Evolutionary conservation across 352 stramenopile genomes (phyloP).

Genomic region (Phytophthora colocasiae): DNA sequence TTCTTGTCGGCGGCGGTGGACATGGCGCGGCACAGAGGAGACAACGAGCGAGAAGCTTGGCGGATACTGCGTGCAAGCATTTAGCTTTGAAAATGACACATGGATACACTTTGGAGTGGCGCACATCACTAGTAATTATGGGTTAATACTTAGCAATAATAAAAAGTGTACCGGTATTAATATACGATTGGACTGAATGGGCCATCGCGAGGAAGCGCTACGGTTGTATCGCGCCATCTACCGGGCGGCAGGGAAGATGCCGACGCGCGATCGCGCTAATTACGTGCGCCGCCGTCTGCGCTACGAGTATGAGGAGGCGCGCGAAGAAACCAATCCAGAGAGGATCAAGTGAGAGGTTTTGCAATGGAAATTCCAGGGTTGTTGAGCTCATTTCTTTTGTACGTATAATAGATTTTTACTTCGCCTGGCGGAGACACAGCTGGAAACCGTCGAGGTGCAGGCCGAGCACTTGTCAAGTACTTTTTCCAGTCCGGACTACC

Average conservation of each 20-base stretch:
- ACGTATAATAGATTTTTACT: constrained; percentile 55
- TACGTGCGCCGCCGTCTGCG: constrained; percentile 77
- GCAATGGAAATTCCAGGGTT: background rate
- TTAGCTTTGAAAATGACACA: background rate
- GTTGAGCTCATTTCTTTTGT: background rate
- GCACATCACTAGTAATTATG: background rate
- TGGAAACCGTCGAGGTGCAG: constrained; percentile 81
- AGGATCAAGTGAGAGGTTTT: constrained; percentile 54
- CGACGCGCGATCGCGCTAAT: constrained; percentile 62
- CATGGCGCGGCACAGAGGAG: constrained; percentile 40
- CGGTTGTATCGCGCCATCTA: constrained; percentile 82
- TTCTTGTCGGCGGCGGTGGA: constrained; percentile 57
- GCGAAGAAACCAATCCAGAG: constrained; percentile 58
- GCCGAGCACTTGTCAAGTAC: constrained; percentile 62
- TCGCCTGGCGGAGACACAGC: constrained; percentile 75
- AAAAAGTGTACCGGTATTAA: too few species aligned
- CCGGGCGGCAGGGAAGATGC: constrained; percentile 71
- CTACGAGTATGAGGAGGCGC: constrained; percentile 73
- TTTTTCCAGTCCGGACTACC: constrained; percentile 76
- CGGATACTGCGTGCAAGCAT: constrained; percentile 27
- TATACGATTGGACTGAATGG: background rate
- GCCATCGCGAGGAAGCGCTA: constrained; percentile 49
- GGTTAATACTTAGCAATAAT: too few species aligned
- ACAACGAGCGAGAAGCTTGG: constrained; percentile 22
- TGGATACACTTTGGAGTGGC: constrained; percentile 10